These are phyloP conservation scores for Parafenestella ontariensis DNA, from an alignment of 2,329 filamentous ascomycete species.

Conservation along the genomic window DNA sequence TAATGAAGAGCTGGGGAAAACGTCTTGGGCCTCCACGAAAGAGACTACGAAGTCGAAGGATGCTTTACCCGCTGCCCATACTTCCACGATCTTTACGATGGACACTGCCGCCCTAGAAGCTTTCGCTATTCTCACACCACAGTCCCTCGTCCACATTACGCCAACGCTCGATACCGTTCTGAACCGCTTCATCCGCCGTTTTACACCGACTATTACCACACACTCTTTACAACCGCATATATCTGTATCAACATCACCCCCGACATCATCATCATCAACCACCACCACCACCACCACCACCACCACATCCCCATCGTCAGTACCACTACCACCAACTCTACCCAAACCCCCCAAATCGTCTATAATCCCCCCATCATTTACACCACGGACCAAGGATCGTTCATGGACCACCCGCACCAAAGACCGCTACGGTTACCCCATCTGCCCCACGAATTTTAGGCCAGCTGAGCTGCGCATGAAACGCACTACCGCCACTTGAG, in stretches of 20 bases:
- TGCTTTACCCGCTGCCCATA: too few species aligned
- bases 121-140: background rate
- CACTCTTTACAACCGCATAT: conserved; percentile 6
- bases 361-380: background rate
- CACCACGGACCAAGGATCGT: too few species aligned
- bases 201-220: conserved; percentile 1
- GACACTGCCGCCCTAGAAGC: background rate
- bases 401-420: too few species aligned
- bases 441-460: background rate
- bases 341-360: background rate
- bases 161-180: background rate
- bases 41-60: background rate
- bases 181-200: background rate
- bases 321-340: background rate
- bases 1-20: too few species aligned
- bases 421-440: background rate
- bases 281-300: background rate
- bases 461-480: conserved; percentile 4
- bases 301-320: background rate
- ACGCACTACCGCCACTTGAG: background rate
- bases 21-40: background rate
- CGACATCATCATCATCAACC: background rate
- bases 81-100: background rate
- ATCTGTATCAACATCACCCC: conserved; percentile 2
- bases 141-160: background rate